Conservation (phyloP, 768 basidiomycete species). For the Lactifluus subvellereus region DNA sequence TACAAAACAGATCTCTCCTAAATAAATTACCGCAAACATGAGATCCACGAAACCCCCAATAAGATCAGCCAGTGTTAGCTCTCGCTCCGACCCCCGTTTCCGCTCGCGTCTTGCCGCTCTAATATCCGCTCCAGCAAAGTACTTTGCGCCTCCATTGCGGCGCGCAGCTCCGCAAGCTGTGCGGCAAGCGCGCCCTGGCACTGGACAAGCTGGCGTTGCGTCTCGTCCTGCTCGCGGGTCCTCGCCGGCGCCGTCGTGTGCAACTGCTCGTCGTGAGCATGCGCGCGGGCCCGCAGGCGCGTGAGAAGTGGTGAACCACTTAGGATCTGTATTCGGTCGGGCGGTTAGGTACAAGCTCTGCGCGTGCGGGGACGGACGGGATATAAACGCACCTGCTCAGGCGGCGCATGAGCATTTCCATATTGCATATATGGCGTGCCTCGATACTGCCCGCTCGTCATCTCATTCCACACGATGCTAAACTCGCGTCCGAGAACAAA, state of each 20-base stretch:
- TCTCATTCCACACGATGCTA: constrained; percentile 82
- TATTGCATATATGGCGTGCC: not conserved
- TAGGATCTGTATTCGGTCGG: not conserved
- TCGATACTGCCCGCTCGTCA: constrained; percentile 38
- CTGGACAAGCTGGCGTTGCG: constrained; percentile 55
- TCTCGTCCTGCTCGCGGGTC: constrained; percentile 37
- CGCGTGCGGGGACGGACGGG: not conserved
- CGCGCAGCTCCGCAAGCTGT: constrained; percentile 56
- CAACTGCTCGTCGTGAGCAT: not conserved
- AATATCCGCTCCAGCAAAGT: constrained; percentile 39
- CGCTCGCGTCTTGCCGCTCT: constrained; percentile 6
- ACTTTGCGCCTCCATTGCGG: constrained; percentile 54
- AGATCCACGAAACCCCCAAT: not conserved
- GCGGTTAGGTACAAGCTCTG: not conserved
- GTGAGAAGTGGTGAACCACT: constrained; percentile 5
- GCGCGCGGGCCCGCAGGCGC: not conserved
- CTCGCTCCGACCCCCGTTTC: not conserved
- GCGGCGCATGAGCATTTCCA: not conserved
- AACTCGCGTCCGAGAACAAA: constrained; percentile 93
- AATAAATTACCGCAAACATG: not conserved
- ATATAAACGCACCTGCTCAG: not conserved
- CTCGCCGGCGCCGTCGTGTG: not conserved
- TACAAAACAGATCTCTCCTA: not conserved
- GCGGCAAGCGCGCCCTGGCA: constrained; percentile 60
- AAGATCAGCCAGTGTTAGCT: constrained; percentile 3